phyloP scores from a whole-genome alignment of 1,284 basidiomycete genomes.

The Cryptococcus sp. region DNA sequence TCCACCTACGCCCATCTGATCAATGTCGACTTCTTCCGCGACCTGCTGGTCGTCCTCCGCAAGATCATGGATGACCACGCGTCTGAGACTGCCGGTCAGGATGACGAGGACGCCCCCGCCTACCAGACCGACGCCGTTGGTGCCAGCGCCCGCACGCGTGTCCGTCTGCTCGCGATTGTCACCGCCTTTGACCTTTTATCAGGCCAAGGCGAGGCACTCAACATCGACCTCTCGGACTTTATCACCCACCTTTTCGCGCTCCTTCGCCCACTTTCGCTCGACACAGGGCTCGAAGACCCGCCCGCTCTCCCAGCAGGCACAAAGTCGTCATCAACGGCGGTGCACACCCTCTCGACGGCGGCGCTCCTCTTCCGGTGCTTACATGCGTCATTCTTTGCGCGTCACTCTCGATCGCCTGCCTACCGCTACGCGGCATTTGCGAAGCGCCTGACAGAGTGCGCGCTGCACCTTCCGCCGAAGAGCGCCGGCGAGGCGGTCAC shows the following conservation, averaged over 20 bases:
- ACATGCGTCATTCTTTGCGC: constrained; percentile 68
- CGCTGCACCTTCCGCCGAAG: constrained; percentile 71
- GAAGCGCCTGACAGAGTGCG: constrained; percentile 77
- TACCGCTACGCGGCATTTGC: constrained; percentile 85
- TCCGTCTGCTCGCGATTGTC: constrained; percentile 79
- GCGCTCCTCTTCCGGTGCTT: constrained; percentile 83
- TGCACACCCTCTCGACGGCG: constrained; percentile 42
- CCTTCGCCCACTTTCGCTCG: constrained; percentile 53
- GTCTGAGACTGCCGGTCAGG: constrained; percentile 48
- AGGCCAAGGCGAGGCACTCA: constrained; percentile 96
- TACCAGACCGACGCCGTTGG: constrained; percentile 40
- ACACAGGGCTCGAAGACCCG: constrained; percentile 53
- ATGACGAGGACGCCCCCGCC: constrained; percentile 48
- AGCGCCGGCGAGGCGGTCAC: constrained; percentile 65
- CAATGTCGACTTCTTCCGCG: constrained; percentile 98
- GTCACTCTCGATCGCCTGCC: constrained; percentile 59
- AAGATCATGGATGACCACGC: constrained; percentile 61
- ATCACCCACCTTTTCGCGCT: constrained; percentile 58
- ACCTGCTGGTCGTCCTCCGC: constrained; percentile 83
- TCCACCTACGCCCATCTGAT: constrained; percentile 92
- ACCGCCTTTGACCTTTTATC: constrained; percentile 94
- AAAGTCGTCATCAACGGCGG: constrained; percentile 19
- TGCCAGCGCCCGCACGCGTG: constrained; percentile 54
- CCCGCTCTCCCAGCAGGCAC: constrained; percentile 30
- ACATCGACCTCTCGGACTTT: constrained; percentile 91